These are phyloP conservation scores for Pichia sp. DNA, from an alignment of 1,139 yeast genomes.

Conservation along the genomic window DNA sequence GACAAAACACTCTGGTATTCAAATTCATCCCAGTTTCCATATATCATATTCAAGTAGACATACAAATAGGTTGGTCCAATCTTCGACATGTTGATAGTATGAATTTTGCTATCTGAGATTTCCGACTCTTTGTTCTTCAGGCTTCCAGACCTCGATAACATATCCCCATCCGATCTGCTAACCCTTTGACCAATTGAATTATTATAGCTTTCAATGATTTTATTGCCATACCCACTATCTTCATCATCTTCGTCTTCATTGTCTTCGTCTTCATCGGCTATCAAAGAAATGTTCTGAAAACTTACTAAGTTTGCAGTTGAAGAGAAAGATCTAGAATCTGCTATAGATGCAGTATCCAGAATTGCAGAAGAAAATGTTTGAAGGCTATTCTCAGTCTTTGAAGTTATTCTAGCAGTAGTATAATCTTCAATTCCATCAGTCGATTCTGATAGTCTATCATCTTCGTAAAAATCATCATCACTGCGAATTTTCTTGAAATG, in stretches of 20 bases:
- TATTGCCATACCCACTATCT: neutral
- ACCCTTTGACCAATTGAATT: neutral
- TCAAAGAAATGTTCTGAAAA: conserved; percentile 5
- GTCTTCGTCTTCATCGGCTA: conserved; percentile 7
- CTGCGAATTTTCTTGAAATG: neutral
- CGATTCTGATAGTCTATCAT: neutral
- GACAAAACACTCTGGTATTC: neutral
- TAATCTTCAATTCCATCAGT: neutral
- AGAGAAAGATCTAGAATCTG: neutral
- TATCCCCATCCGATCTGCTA: neutral
- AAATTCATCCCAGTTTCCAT: conserved; percentile 14
- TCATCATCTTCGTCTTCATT: neutral
- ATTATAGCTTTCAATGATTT: neutral
- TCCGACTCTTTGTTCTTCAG: neutral
- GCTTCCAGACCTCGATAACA: neutral
- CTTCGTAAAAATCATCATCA: neutral
- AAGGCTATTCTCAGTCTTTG: neutral
- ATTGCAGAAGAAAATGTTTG: neutral
- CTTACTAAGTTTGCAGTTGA: neutral
- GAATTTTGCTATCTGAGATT: neutral
- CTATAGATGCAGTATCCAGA: neutral
- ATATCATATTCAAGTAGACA: conserved; percentile 9
- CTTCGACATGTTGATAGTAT: conserved; percentile 6
- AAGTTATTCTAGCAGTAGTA: neutral
- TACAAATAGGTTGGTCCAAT: conserved; percentile 12